A percentile compares a stretch with the other conserved stretches of the same genome.
Evolutionary conservation across 2,329 filamentous ascomycete species (phyloP).

Genomic region (Fusarium siculi): DNA sequence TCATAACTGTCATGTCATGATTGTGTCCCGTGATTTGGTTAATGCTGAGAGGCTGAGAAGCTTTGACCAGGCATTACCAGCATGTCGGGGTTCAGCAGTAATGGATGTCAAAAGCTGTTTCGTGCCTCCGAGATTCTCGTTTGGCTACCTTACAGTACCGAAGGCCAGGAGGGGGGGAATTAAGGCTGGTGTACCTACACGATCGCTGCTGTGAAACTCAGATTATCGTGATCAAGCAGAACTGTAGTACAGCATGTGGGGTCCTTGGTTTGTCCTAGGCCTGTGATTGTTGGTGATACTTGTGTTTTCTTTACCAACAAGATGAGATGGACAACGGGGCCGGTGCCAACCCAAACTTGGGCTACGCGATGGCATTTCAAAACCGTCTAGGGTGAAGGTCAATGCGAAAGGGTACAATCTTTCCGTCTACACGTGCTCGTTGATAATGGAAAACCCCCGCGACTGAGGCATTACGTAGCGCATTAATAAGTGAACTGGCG

Average conservation of each 20-base stretch:
- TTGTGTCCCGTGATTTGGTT: constrained; percentile 37
- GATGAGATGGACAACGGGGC: not conserved
- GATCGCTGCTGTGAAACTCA: not conserved
- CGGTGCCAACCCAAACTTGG: not conserved
- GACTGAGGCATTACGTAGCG: constrained; percentile 9
- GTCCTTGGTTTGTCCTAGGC: not conserved
- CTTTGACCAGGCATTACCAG: constrained; percentile 19
- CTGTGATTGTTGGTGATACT: not conserved
- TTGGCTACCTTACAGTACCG: not conserved
- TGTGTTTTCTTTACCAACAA: not conserved
- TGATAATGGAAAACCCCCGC: constrained; percentile 12
- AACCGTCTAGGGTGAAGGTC: constrained; percentile 5
- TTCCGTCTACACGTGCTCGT: not conserved
- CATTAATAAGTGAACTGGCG: constrained; percentile 27
- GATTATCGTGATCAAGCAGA: not conserved
- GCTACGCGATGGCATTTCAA: not conserved
- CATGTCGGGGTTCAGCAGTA: not conserved
- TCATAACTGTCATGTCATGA: constrained; percentile 16
- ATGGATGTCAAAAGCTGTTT: constrained; percentile 11
- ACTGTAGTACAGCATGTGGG: not conserved
- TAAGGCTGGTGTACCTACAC: not conserved
- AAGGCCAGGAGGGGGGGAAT: not conserved
- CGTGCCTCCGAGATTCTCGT: not conserved
- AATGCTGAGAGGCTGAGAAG: constrained; percentile 36
- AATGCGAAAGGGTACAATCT: not conserved